Evolutionary conservation across 139 green algal genomes (phyloP).

Genomic region (Chlamydomonas eustigma): DNA sequence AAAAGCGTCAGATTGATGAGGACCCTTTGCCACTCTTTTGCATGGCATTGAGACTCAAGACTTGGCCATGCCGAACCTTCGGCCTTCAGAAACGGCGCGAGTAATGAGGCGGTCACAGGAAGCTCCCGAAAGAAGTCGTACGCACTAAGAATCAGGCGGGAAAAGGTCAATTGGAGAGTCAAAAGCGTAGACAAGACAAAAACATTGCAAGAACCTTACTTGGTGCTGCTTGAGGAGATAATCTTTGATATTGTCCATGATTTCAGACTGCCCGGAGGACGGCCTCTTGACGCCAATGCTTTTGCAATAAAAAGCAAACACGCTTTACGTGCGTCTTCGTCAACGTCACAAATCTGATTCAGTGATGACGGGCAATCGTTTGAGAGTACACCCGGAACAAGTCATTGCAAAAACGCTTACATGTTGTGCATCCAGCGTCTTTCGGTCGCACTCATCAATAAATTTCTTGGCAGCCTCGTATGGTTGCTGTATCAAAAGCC

Average conservation of each 20-base stretch:
- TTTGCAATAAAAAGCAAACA: slow-evolving; percentile 24
- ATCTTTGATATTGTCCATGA: slow-evolving; percentile 21
- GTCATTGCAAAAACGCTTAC: too few species aligned
- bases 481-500: too few species aligned
- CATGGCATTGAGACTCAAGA: slow-evolving; percentile 17
- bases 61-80: background rate
- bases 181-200: too few species aligned
- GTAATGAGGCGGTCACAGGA: slow-evolving; percentile 30
- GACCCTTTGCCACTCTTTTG: slow-evolving; percentile 40
- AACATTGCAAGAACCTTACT: slow-evolving; percentile 19
- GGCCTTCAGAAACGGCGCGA: slow-evolving; percentile 23
- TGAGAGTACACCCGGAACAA: too few species aligned
- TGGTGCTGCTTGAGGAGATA: slow-evolving; percentile 20
- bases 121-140: slow-evolving; percentile 47
- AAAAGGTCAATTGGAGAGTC: too few species aligned
- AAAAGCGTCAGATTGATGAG: slow-evolving; percentile 31
- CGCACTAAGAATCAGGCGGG: too few species aligned
- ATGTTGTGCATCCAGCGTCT: too few species aligned
- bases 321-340: slow-evolving; percentile 20
- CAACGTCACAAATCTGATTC: slow-evolving; percentile 13
- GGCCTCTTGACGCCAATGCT: background rate
- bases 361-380: too few species aligned
- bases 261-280: background rate
- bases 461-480: too few species aligned
- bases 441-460: too few species aligned